phyloP scores from a whole-genome alignment of 73 alveolate genomes.

The Paramecium pentaurelia region DNA sequence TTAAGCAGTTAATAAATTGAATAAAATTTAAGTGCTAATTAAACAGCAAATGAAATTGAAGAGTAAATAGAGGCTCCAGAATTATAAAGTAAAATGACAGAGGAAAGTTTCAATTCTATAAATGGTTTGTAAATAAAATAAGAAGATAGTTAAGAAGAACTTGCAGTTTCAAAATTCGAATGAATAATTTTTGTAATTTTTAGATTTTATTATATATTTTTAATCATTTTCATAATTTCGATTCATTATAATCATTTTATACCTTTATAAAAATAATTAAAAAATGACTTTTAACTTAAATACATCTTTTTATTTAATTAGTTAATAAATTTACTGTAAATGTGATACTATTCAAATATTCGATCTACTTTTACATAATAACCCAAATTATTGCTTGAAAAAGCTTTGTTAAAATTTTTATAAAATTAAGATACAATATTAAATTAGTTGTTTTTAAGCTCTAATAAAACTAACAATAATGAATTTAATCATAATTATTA shows the following conservation, averaged over 20 bases:
- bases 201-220: neutral
- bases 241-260: too few species aligned
- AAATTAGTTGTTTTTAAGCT: neutral
- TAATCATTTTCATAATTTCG: too few species aligned
- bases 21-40: neutral
- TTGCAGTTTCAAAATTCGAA: slow-evolving; percentile 35
- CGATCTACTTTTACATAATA: neutral
- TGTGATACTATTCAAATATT: too few species aligned
- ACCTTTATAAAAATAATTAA: too few species aligned
- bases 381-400: too few species aligned
- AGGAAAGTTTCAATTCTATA: neutral
- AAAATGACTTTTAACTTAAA: too few species aligned
- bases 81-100: neutral
- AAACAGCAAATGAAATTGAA: neutral
- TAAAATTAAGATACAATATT: neutral
- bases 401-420: too few species aligned
- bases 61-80: slow-evolving; percentile 32
- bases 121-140: neutral
- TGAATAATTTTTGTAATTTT: neutral
- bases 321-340: neutral
- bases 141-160: slow-evolving; percentile 28
- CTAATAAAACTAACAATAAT: too few species aligned
- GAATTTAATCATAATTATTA: neutral
- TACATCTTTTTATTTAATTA: too few species aligned
- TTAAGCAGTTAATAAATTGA: neutral